phyloP scores from a whole-genome alignment of 2,329 filamentous ascomycete genomes.

The Fusarium zealandicum region DNA sequence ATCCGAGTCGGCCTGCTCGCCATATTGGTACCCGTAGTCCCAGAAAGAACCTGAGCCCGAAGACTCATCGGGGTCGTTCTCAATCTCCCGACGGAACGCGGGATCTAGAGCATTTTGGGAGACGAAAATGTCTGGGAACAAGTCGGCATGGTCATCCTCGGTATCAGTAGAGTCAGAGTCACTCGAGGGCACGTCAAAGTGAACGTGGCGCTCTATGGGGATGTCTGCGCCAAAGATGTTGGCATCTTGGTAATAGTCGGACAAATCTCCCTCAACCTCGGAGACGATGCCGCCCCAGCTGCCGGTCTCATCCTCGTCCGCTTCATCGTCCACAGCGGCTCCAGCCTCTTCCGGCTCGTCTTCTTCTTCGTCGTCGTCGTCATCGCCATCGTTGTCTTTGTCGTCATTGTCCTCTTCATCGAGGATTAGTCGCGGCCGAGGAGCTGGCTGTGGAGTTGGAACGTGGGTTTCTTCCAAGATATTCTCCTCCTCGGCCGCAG shows the following conservation, averaged over 20 bases:
- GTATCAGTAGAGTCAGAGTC: conserved; percentile 72
- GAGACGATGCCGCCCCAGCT: conserved; percentile 65
- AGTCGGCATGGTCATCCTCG: conserved; percentile 67
- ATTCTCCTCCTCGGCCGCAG: conserved; percentile 78
- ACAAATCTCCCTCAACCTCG: conserved; percentile 54
- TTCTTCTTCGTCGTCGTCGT: conserved; percentile 50
- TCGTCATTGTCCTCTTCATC: conserved; percentile 48
- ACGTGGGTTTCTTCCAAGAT: conserved; percentile 62
- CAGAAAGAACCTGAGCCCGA: conserved; percentile 67
- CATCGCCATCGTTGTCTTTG: conserved; percentile 50
- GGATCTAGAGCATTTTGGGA: conserved; percentile 77
- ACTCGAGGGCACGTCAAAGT: conserved; percentile 73
- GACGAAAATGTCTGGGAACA: conserved; percentile 81
- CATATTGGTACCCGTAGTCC: conserved; percentile 64
- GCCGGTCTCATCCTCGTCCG: conserved; percentile 51
- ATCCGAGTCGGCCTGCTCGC: conserved; percentile 51
- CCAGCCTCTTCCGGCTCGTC: conserved; percentile 49
- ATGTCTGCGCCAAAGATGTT: conserved; percentile 52
- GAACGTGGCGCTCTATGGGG: conserved; percentile 68
- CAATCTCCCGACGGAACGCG: conserved; percentile 75
- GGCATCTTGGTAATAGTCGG: conserved; percentile 52
- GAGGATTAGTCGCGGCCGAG: conserved; percentile 55
- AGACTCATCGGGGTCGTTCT: conserved; percentile 68
- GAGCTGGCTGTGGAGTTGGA: conserved; percentile 51
- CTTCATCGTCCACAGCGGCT: conserved; percentile 50